Base-by-base conservation (phyloP, 2,329 filamentous ascomycete genomes). In the Aspergillus viridinutans region DNA sequence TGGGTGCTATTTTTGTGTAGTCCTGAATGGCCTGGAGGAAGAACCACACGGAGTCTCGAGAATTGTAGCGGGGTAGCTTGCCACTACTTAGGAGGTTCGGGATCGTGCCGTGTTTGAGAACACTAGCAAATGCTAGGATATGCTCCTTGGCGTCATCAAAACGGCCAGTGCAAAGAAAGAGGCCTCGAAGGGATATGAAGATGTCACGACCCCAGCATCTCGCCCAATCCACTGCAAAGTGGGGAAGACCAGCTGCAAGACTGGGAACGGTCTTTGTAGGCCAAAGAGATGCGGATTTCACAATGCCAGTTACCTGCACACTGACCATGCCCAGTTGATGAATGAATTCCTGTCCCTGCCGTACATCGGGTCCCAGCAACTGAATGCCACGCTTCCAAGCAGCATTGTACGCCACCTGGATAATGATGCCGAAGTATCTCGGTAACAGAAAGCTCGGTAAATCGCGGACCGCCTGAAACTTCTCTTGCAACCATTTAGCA, bases 101-200 rank as follows among this genome's bases (percentile, higher is more conserved):
- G 56, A 99, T 92, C 92, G 97, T 96, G 52, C 94, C 94, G 67
- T 99, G 94, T 80, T 99, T 99, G 64, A 99, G 78, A 10, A 99
- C 92, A 71, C 92, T 96, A 2, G 90, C 92, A 76, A 99, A 99
- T 8, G 92, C 93, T 58, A 91, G 80, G 57, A 99, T 96, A 69
- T 99, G 95, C 72, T 97, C 92, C 69, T 86, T 92, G 7, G 94
- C 94, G 71, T 97, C 92, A 2, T 83, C 85, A 66, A 89, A 96
- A 8, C 94, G 87, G 1, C 92, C 91, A 10, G 93, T 97, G 43
- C 90, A 92, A 38, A 99, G 84, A 64, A 90, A 90, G n/a, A 99
- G 81, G 47, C 94, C 94, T 52, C 94, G 88, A 43, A 96, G 84
- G 14, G 94, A 94, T 61, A 99, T 99, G 73, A 97, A 97, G 12